These are phyloP conservation scores for Pythium phragmitis DNA, from an alignment of 352 stramenopile species.

Conservation along the genomic window DNA sequence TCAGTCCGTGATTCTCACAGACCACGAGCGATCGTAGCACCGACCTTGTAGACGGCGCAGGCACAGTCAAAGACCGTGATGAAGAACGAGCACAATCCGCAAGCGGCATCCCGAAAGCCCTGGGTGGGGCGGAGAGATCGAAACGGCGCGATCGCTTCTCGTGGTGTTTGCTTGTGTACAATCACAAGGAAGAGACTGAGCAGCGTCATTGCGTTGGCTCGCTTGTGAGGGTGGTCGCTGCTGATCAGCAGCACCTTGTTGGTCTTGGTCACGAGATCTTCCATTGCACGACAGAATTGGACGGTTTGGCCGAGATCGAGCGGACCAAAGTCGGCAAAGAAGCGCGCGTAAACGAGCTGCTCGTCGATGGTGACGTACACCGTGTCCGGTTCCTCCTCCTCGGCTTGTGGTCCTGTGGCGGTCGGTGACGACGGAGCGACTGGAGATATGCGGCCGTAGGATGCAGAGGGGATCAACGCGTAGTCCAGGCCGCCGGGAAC, in stretches of 20 bases:
- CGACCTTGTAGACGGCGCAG: conserved; percentile 83
- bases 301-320: conserved; percentile 93
- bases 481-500: conserved; percentile 34
- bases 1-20: neutral
- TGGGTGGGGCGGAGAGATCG: conserved; percentile 35
- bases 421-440: neutral
- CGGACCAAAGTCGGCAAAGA: conserved; percentile 98
- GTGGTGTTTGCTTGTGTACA: conserved; percentile 39
- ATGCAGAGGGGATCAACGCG: conserved; percentile 22
- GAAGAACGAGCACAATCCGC: conserved; percentile 86
- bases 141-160: conserved; percentile 69
- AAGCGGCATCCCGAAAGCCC: conserved; percentile 53
- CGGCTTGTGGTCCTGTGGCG: neutral
- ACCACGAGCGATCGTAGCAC: neutral
- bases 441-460: neutral
- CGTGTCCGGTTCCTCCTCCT: conserved; percentile 7
- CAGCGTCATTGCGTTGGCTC: conserved; percentile 90
- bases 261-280: conserved; percentile 43
- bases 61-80: conserved; percentile 93
- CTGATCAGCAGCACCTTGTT: conserved; percentile 75
- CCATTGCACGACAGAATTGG: conserved; percentile 86
- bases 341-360: conserved; percentile 94
- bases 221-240: conserved; percentile 78
- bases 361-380: conserved; percentile 49
- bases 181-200: conserved; percentile 89